Base-by-base conservation (phyloP, 1,284 basidiomycete species). In the Rhodotorula sp. region DNA sequence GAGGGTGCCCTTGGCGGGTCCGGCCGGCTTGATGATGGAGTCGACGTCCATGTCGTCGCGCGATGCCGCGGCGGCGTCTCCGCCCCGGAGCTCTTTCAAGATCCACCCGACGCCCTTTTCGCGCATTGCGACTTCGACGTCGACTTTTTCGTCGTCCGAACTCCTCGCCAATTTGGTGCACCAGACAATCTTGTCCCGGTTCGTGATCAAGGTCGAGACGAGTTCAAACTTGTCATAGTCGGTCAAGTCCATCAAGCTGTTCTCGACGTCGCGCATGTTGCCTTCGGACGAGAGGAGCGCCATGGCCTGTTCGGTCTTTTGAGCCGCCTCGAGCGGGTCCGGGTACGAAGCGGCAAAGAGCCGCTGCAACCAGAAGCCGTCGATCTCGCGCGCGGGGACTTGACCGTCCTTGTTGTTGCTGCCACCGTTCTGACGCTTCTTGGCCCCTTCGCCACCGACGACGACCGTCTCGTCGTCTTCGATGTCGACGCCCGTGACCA, bases 21-120 rank as follows among this genome's bases (percentile, higher is more conserved):
- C 88, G 45, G 77, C 75, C 18, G 78, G 75, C 62, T 79, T 77
- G 54, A 78, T 76, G 28, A 71, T 62, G 34, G 31, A 6, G 79
- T 94, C 91, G 50, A 95, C 87, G 66, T 93, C 91, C 90, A 93
- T 92, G 0, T 87, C 86, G 61, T 90, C 83, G 23, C 81, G 81
- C 8, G 83, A 81, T 21, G 79, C 76, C 4, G 26, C 28, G 58
- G 80, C 80, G 77, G 87, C 87, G 28, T 90, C 84, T 74, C 91
- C 91, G 4, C 93, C 91, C 1, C 58, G 38, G 6, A 99, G 85
- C 69, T 93, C 92, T 66, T 92, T 89, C 66, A 97, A 80, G 80
- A 99, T 98, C 93, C 94, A 98, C 3, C 92, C 94, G 3, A 95
- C 87, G 28, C 92, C 93, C 82, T 93, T 95, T 84, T 99, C 97